Evolutionary conservation across 495 filamentous ascomycete species (phyloP).

Genomic region (Lophiotrema nucula): DNA sequence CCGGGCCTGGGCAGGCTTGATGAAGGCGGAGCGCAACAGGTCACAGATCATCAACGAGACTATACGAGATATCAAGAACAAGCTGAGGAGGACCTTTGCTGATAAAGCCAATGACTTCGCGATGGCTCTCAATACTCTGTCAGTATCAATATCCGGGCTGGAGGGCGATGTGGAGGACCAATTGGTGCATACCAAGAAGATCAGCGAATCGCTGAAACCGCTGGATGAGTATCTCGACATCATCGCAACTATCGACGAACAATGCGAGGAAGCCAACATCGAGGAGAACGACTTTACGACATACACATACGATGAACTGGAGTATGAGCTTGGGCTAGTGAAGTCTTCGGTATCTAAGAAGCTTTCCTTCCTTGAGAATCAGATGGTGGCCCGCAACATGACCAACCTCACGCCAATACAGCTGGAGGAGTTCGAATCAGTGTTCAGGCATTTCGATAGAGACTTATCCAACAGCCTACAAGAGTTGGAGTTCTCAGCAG

Average conservation of each 20-base stretch:
- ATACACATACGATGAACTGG: conserved; percentile 92
- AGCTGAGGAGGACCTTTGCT: conserved; percentile 84
- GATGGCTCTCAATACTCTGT: conserved; percentile 86
- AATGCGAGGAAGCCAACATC: conserved; percentile 94
- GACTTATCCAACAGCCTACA: conserved; percentile 86
- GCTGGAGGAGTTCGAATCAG: conserved; percentile 94
- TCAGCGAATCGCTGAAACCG: conserved; percentile 78
- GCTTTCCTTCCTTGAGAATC: conserved; percentile 93
- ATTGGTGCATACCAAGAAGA: conserved; percentile 73
- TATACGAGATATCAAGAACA: conserved; percentile 96
- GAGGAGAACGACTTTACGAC: conserved; percentile 99
- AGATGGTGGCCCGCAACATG: conserved; percentile 95
- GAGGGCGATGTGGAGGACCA: conserved; percentile 97
- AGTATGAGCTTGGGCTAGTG: conserved; percentile 89
- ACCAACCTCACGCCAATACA: conserved; percentile 98
- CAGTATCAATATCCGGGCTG: conserved; percentile 85
- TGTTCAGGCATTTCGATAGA: conserved; percentile 97
- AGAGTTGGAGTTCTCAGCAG: conserved; percentile 93
- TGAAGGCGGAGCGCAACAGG: conserved; percentile 77
- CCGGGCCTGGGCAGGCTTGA: conserved; percentile 72
- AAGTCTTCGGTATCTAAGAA: conserved; percentile 91
- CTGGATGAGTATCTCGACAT: conserved; percentile 83
- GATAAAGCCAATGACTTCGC: conserved; percentile 98
- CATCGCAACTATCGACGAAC: conserved; percentile 76
- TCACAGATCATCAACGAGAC: conserved; percentile 96